Evolutionary conservation across 192 early-diverging fungal genomes (phyloP), one percentile per base, ranked within the genome.

Genomic region (Gamsiella multidivaricata): DNA sequence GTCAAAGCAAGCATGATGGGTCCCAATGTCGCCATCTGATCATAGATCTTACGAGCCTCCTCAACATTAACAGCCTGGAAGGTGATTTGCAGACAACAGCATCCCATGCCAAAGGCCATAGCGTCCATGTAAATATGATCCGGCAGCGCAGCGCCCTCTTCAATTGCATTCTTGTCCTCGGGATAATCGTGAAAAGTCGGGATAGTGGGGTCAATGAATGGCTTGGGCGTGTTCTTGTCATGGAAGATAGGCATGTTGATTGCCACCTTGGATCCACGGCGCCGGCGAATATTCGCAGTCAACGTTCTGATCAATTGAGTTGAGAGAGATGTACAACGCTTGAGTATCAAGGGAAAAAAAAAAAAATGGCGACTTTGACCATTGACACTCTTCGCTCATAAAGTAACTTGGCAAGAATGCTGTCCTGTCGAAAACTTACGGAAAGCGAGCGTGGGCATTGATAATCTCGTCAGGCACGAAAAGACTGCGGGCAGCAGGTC

Each of bases 101-200:
- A 97, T 50, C 97, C 96, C 96, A 98, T 98, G 29, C 97, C 96
- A 87, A 99, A 98, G 60, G 93, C 93, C 97, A 99, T 99, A 20
- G 92, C 89, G 66, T 98, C 97, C 93, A 99, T 94, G 82, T 98
- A 99, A 29, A 99, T 96, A 80, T 97, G 95, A 60, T 69, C 91
- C 0, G 91, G 91, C n/a, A 87, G 81, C 11, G 97, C 97, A 7
- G 90, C 91, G 9, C 91, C 89, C 42, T 86, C 80, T 67, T 92
- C 89, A 5, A 83, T 83, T n/a, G 91, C 89, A 67, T 93, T 91
- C 39, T 85, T 85, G 47, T 89, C 89, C 68, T 92, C 86, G 58
- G 87, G 88, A 50, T 88, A 88, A 58, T 91, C 49, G 37, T 88
- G 70, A 54, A 83, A 86, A 75, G 82, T 82, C 26, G 87, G 89